Base-by-base conservation (phyloP, 108 stramenopile species). In the Cyclotella atomus region DNA sequence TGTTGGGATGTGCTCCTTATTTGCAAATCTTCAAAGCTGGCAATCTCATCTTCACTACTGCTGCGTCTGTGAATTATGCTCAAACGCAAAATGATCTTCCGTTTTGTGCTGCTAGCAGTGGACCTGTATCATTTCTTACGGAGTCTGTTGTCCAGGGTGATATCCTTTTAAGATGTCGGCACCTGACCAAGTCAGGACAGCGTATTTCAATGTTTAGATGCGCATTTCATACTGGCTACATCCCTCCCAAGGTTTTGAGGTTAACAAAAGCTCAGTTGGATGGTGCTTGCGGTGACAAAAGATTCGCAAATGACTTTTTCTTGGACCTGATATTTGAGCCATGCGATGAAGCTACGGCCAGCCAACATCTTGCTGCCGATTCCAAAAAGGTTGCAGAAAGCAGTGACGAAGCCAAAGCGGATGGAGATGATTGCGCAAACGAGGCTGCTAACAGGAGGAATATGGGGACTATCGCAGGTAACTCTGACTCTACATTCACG, bases 151-250 rank as follows among this genome's bases (percentile, higher is more conserved):
- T 98, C 19, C 94, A 96, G 57, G 97, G 95, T 8, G 97, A 98
- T 76, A 87, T 97, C 54, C 68, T 98, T 16, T 63, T 98, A 21
- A 91, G 97, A 27, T 94, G 93, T 73, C 89, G 97, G 17, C 97
- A 98, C 71, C 57, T 95, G n/a, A 93, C 89, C n/a, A 35, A 52
- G 1, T 64, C 70, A 17, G 92, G 92, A n/a, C 83, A 90, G 70
- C 82, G 96, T 10, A 82, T 96, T 15, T 83, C 84, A 55, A 98
- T 99, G 97, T 99, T 98, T 65, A 88, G 98, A 52, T 96, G 96
- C 10, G 97, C 96, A 25, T 96, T 99, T 60, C 97, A 99, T 79
- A 98, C 97, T 12, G 98, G 98, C 3, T 98, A 96, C 59, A 89
- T 95, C 20, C 91, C 94, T 1, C 85, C 91, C 30, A 96, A 96